Evolutionary conservation across 495 filamentous ascomycete genomes (phyloP).

Genomic region (Penicillium longicatenatum): DNA sequence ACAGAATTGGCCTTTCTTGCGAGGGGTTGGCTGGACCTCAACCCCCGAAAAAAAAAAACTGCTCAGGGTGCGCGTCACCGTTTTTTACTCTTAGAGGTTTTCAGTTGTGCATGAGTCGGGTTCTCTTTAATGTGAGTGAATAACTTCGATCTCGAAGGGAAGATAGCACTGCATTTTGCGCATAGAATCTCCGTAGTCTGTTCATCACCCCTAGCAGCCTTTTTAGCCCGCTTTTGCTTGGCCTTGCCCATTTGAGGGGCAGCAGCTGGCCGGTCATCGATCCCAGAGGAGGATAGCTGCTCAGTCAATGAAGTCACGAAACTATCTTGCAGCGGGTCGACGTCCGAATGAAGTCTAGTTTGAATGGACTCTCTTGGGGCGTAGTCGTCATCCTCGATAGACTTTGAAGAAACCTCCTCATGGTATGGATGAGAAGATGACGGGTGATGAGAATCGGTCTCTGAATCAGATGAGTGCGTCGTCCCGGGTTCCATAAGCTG

Average conservation of each 20-base stretch:
- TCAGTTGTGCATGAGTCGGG: constrained; percentile 54
- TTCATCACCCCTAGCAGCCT: constrained; percentile 61
- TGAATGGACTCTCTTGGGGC: constrained; percentile 47
- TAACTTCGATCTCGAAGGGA: constrained; percentile 68
- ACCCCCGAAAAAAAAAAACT: background rate
- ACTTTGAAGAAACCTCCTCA: background rate
- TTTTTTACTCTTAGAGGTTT: constrained; percentile 22
- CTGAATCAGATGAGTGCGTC: background rate
- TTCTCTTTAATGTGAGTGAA: constrained; percentile 72
- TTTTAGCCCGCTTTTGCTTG: constrained; percentile 83
- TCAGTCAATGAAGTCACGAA: constrained; percentile 23
- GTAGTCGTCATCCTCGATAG: constrained; percentile 45
- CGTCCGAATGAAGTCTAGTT: constrained; percentile 23
- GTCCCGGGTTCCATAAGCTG: background rate
- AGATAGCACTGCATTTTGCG: constrained; percentile 58
- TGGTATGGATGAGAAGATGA: background rate
- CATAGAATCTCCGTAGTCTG: constrained; percentile 54
- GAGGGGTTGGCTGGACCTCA: background rate
- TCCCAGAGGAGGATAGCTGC: constrained; percentile 23
- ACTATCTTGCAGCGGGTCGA: constrained; percentile 11
- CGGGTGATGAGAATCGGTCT: constrained; percentile 1
- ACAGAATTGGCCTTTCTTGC: background rate
- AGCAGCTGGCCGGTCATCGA: constrained; percentile 23
- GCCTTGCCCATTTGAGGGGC: constrained; percentile 75
- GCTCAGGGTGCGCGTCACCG: constrained; percentile 2